Evolutionary conservation across 306 rosid genomes (phyloP).

Genomic region (Cucumis hystrix): DNA sequence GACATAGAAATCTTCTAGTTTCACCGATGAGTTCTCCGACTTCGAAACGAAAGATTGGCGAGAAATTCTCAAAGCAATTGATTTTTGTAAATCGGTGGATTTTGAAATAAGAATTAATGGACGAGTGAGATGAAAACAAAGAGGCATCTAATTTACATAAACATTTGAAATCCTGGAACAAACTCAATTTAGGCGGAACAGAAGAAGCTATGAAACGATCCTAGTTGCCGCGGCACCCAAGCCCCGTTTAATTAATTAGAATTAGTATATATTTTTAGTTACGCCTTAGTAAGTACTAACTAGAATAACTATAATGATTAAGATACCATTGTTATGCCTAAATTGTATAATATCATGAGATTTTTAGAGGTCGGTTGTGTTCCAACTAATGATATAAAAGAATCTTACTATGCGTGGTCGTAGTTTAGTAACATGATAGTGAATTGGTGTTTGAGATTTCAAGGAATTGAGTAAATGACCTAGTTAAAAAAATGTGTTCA

Average conservation of each 20-base stretch:
- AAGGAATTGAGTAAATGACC: too few relatives aligned
- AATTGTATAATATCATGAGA: too few relatives aligned
- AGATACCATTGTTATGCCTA: too few relatives aligned
- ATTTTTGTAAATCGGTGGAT: background rate
- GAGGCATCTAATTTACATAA: background rate
- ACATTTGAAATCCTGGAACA: background rate
- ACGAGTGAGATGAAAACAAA: background rate
- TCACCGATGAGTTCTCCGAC: background rate
- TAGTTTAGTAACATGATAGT: too few relatives aligned
- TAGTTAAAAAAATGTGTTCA: too few relatives aligned
- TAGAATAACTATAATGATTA: too few relatives aligned
- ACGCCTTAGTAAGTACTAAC: too few relatives aligned
- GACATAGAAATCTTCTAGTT: constrained; percentile 23
- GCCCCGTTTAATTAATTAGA: background rate
- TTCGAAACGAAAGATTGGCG: constrained; percentile 10
- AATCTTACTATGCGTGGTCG: too few relatives aligned
- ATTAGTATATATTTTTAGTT: background rate
- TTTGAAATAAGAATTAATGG: background rate
- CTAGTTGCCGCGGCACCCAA: background rate
- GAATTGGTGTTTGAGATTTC: too few relatives aligned
- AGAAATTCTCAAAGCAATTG: background rate
- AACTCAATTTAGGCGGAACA: background rate
- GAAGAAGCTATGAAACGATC: background rate
- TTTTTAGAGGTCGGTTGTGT: too few relatives aligned
- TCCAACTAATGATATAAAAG: too few relatives aligned